Base-by-base conservation (phyloP, 306 rosid species). In the Quercus bicolor region DNA sequence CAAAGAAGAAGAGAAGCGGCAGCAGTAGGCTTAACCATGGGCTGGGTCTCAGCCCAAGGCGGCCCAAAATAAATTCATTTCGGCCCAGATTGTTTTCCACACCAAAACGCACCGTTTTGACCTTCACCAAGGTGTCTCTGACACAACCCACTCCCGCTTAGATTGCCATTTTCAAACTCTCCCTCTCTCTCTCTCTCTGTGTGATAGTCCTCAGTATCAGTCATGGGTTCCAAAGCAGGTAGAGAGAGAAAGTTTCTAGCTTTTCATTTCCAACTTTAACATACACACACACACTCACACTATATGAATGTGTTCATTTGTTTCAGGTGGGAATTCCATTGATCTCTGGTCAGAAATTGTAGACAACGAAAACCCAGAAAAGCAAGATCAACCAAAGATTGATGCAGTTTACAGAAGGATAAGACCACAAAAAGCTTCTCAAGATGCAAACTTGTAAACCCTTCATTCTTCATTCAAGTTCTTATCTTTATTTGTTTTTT, bases 261-360 rank as follows among this genome's bases (percentile, higher is more conserved):
- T 5, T 56, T 56, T 55, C 43, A 21, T 56, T 40, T 74, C 56
- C 37, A 61, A 21, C 53, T 1, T 12, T 12, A 11, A 10, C 53
- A 48, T 0, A 12, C 5, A 48, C 15, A 45, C 20, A 45, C 20
- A 29, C 40, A 71, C 19, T 48, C 19, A 8, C 8, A 48, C 14
- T 28, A 23, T 26, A 3, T 2, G 15, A 56, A 29, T 28, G 11
- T 48, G 75, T 51, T 23, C 55, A 16, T 65, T 37, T 14, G 56
- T 72, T 19, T 21, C 80, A 82, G 88, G 87, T 7, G 60, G 48
- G 12, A 57, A 75, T 75, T 66, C 85, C 28, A 10, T 12, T 19
- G 86, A 89, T 81, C 74, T 86, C 5, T 91, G 98, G 98, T 79
- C 98, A 8, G 81, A 91, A 82, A 78, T 93, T 31, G 53, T 83